Percentiles rank a stretch among this genome's conserved stretches.
phyloP scores from a whole-genome alignment of 768 basidiomycete genomes.

The Kwoniella bestiolae region DNA sequence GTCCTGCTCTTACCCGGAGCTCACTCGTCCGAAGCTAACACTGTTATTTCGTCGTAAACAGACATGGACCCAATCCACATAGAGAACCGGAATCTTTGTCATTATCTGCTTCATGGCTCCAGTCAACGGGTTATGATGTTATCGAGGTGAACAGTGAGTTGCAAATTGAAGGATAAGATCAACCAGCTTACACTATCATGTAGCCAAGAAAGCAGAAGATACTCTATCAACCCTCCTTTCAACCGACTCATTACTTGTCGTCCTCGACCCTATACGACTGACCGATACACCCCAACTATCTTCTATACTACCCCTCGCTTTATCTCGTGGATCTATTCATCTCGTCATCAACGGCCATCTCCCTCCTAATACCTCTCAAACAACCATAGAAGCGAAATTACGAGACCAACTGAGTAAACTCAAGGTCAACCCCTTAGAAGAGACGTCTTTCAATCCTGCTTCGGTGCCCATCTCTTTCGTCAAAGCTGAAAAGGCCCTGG shows the following conservation, averaged over 20 bases:
- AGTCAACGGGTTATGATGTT: slow-evolving; percentile 31
- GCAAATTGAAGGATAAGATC: neutral
- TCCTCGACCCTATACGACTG: slow-evolving; percentile 51
- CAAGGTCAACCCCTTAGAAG: slow-evolving; percentile 12
- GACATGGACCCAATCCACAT: slow-evolving; percentile 5
- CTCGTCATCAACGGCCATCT: slow-evolving; percentile 47
- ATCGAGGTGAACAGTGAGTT: slow-evolving; percentile 38
- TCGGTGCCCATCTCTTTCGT: slow-evolving; percentile 26
- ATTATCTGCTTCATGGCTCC: slow-evolving; percentile 43
- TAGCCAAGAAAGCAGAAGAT: slow-evolving; percentile 15
- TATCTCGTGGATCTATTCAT: slow-evolving; percentile 16
- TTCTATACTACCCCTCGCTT: slow-evolving; percentile 18
- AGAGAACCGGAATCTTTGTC: slow-evolving; percentile 21
- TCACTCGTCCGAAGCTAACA: neutral
- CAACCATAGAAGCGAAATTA: slow-evolving; percentile 11
- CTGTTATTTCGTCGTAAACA: neutral
- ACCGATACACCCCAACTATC: slow-evolving; percentile 23
- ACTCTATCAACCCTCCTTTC: slow-evolving; percentile 27
- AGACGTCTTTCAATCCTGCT: neutral
- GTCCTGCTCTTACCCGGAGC: neutral
- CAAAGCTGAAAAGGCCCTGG: slow-evolving; percentile 24
- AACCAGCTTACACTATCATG: slow-evolving; percentile 4
- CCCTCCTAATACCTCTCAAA: slow-evolving; percentile 19
- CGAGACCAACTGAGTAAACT: slow-evolving; percentile 9
- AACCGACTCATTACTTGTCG: slow-evolving; percentile 35